Base-by-base conservation (phyloP, 352 stramenopile species). In the Phytophthora tubulina region DNA sequence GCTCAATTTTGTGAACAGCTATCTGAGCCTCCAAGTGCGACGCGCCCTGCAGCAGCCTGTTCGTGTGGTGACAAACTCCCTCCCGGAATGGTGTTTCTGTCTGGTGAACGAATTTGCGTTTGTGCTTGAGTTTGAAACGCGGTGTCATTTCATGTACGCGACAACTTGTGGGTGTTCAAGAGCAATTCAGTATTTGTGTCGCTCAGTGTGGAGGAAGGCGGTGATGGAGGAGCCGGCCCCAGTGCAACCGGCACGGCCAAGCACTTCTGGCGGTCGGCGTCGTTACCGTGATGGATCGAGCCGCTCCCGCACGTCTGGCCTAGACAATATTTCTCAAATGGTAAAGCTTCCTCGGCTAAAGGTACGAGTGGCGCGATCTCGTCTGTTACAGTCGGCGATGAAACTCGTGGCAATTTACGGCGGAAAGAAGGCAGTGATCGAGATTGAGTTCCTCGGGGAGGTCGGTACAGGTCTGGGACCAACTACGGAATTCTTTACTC, bases 371-470 rank as follows among this genome's bases (percentile, higher is more conserved):
- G 78, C 87, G 0, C 79, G 87, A 1, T 78, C 80, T 8, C 81
- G 82, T 2, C 57, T 94, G 14, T 68, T 94, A 17, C 76, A 88
- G 58, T 94, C 85, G 2, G 87, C 87, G 4, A 84, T 88, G 72
- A 94, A 94, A 68, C 67, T 94, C 8, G 64, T 94, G 14, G 67
- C 81, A 13, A 83, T 92, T 48, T 93, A 94, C 55, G 85, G 87
- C 13, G 87, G 87, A 30, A 89, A 89, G 75, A 90, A 91, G 56
- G 80, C 85, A 15, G 79, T 93, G 41, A 86, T 94, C 45, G 87
- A 94, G 71, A 90, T 93, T 45, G 87, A 94, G 59, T 94, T 93
- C 50, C 66, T 94, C 0, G 87, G 85, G 13, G 87, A 94, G 82
- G 87, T 94, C 2, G 87, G 87, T 8, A 94, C 85, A 0, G 87